Evolutionary conservation across 2,329 filamentous ascomycete genomes (phyloP).

Genomic region (Xylariaceae sp.): DNA sequence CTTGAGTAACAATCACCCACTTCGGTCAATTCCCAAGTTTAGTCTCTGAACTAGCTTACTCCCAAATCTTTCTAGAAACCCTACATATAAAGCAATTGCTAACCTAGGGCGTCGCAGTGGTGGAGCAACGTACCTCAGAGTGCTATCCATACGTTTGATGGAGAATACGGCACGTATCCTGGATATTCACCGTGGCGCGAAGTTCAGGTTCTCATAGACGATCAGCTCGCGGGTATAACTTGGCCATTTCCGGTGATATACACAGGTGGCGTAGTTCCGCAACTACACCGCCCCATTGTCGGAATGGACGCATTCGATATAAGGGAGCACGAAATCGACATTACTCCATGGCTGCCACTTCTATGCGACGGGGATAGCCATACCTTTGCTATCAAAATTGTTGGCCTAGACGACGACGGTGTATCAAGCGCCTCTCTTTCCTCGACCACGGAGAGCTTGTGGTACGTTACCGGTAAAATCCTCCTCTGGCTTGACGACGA

Average conservation of each 20-base stretch:
- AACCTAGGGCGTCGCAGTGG: conserved; percentile 49
- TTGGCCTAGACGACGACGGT: conserved; percentile 63
- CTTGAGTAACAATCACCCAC: no score
- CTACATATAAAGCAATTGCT: background rate
- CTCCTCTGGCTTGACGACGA: conserved; percentile 71
- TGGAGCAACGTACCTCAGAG: conserved; percentile 75
- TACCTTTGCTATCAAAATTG: conserved; percentile 68
- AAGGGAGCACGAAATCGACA: conserved; percentile 78
- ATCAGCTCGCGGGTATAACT: conserved; percentile 69
- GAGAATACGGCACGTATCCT: conserved; percentile 58
- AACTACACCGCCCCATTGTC: conserved; percentile 76
- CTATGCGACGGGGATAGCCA: conserved; percentile 68
- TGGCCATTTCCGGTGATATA: conserved; percentile 86
- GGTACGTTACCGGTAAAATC: conserved; percentile 78
- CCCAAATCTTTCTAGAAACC: no score
- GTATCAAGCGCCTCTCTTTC: conserved; percentile 52
- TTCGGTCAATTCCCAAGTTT: background rate
- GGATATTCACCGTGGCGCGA: conserved; percentile 78
- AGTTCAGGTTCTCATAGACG: conserved; percentile 76
- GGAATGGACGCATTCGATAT: conserved; percentile 80
- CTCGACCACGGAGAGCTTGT: conserved; percentile 63
- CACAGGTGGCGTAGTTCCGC: conserved; percentile 77
- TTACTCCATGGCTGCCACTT: conserved; percentile 73
- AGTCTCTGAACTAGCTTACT: background rate
- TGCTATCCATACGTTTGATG: conserved; percentile 60